phyloP scores from a whole-genome alignment of 148 eudicot genomes.

The Rhododendron ferrugineum region DNA sequence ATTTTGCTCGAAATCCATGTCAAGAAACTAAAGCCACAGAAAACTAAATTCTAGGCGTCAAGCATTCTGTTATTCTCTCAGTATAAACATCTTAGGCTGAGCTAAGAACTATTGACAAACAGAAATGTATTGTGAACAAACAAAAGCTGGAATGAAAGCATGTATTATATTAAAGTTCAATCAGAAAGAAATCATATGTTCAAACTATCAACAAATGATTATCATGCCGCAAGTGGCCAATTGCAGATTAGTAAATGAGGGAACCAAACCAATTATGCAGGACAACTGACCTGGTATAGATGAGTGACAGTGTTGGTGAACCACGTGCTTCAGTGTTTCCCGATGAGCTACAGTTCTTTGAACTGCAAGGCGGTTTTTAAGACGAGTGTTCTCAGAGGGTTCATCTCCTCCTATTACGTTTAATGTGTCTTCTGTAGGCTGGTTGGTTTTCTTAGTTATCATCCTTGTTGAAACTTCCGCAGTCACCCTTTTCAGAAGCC shows the following conservation, averaged over 20 bases:
- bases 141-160: neutral
- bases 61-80: neutral
- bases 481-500: conserved; percentile 4
- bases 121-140: neutral
- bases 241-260: neutral
- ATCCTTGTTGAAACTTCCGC: neutral
- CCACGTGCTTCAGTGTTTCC: conserved; percentile 19
- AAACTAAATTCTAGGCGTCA: neutral
- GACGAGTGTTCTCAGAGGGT: neutral
- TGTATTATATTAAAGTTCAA: neutral
- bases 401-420: neutral
- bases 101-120: neutral
- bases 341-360: conserved; percentile 1
- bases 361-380: neutral
- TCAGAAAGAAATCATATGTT: neutral
- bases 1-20: neutral
- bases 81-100: neutral
- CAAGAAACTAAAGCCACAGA: neutral
- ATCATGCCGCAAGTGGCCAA: neutral
- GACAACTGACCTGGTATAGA: neutral
- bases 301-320: conserved; percentile 12
- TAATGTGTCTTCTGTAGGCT: neutral
- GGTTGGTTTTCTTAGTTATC: neutral
- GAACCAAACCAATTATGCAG: neutral
- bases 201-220: neutral